Conservation (phyloP, 768 basidiomycete species). For the Leccinum imitatum region DNA sequence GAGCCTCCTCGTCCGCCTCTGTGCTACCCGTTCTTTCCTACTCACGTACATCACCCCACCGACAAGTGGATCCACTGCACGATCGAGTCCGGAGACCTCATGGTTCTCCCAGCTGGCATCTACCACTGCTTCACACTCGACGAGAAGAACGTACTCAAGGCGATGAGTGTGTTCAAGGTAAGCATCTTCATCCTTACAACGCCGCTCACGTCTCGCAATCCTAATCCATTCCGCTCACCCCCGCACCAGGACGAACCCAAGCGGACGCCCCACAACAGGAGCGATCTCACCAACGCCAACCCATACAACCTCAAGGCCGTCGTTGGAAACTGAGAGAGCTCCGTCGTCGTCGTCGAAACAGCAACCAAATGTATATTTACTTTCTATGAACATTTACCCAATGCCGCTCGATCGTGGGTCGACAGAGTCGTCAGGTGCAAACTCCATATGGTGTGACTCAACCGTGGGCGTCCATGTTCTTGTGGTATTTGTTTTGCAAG, state of each 20-base stretch:
- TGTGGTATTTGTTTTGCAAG: no score
- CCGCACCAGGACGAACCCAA: slow-evolving; percentile 78
- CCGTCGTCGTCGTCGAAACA: background rate
- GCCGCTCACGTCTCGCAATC: background rate
- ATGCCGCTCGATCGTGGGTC: background rate
- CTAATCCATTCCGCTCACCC: background rate
- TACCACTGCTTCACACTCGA: slow-evolving; percentile 96
- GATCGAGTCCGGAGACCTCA: slow-evolving; percentile 74
- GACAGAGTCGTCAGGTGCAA: no score
- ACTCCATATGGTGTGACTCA: no score
- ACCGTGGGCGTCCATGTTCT: no score
- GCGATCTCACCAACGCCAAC: slow-evolving; percentile 49
- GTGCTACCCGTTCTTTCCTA: background rate
- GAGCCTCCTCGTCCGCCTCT: slow-evolving; percentile 21
- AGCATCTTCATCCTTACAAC: slow-evolving; percentile 8
- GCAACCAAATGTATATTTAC: background rate
- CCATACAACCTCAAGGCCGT: no score
- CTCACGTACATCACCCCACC: slow-evolving; percentile 34
- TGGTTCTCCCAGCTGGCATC: slow-evolving; percentile 87
- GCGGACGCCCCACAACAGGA: slow-evolving; percentile 79
- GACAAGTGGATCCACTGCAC: slow-evolving; percentile 83
- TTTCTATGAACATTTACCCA: background rate
- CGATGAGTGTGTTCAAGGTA: slow-evolving; percentile 86
- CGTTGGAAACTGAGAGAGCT: slow-evolving; percentile 9
- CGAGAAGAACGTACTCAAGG: slow-evolving; percentile 66